These are phyloP conservation scores for Phaffia australis DNA, from an alignment of 768 basidiomycete genomes.

Conservation along the genomic window DNA sequence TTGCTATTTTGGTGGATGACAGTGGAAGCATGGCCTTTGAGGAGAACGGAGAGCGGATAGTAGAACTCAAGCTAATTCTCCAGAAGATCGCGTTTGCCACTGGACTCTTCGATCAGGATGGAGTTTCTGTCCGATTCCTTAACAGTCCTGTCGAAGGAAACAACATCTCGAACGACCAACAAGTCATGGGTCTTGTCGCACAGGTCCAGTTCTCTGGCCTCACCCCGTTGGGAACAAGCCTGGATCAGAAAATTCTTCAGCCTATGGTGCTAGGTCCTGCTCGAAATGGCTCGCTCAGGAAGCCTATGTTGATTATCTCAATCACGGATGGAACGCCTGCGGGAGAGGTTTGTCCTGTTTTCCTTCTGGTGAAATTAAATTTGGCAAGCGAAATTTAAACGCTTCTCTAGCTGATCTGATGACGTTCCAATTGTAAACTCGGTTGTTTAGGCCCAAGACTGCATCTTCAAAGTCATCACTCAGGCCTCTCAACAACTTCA, in stretches of 20 bases:
- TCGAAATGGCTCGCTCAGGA: slow-evolving; percentile 34
- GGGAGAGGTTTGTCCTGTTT: not conserved
- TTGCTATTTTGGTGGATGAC: slow-evolving; percentile 30
- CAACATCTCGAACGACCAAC: slow-evolving; percentile 17
- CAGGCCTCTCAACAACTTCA: slow-evolving; percentile 33
- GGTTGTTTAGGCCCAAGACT: slow-evolving; percentile 14
- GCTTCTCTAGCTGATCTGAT: not conserved
- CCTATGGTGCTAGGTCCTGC: slow-evolving; percentile 40
- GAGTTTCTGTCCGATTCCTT: slow-evolving; percentile 41
- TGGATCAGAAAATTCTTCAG: slow-evolving; percentile 36
- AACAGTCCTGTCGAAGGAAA: slow-evolving; percentile 32
- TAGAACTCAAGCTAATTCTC: slow-evolving; percentile 38
- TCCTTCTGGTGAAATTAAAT: not conserved
- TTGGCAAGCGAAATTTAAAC: slow-evolving; percentile 1
- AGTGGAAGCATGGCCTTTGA: slow-evolving; percentile 37
- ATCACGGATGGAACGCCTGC: slow-evolving; percentile 30
- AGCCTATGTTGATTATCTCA: slow-evolving; percentile 40
- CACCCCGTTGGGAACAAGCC: slow-evolving; percentile 12
- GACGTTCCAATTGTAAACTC: not conserved
- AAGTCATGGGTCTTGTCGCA: slow-evolving; percentile 33
- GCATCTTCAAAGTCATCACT: slow-evolving; percentile 36
- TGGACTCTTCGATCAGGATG: slow-evolving; percentile 41
- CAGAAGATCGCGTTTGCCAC: slow-evolving; percentile 37
- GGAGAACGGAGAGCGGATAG: slow-evolving; percentile 41
- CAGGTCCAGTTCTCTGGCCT: slow-evolving; percentile 37